phyloP scores from a whole-genome alignment of 345 rosid species.

The Moringa oleifera region DNA sequence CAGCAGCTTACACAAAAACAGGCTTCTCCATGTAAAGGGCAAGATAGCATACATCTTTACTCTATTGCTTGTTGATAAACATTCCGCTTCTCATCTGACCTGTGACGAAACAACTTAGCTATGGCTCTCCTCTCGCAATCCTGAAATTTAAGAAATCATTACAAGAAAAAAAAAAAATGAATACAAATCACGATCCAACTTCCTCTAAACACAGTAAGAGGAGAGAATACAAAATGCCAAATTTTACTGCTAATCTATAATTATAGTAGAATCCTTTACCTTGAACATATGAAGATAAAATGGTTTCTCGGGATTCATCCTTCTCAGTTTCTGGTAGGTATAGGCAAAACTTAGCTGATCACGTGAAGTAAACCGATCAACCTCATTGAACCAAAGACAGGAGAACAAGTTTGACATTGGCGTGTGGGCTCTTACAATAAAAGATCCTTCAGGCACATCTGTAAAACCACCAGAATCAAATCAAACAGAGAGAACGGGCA shows the following conservation, averaged over 20 bases:
- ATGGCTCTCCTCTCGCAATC: slow-evolving; percentile 92
- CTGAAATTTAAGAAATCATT: slow-evolving; percentile 31
- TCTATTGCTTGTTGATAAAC: slow-evolving; percentile 30
- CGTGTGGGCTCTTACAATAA: slow-evolving; percentile 90
- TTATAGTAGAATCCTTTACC: slow-evolving; percentile 31
- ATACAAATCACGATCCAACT: not conserved
- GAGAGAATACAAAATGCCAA: not conserved
- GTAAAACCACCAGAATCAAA: slow-evolving; percentile 15
- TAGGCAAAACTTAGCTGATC: slow-evolving; percentile 95
- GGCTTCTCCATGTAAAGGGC: not conserved
- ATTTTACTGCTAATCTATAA: not conserved
- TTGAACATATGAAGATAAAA: slow-evolving; percentile 94
- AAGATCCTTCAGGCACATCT: slow-evolving; percentile 99
- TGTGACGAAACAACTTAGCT: slow-evolving; percentile 81
- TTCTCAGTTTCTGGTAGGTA: slow-evolving; percentile 77
- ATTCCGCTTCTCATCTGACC: slow-evolving; percentile 64
- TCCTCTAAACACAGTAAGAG: not conserved
- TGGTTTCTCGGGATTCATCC: slow-evolving; percentile 70
- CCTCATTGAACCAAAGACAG: slow-evolving; percentile 98
- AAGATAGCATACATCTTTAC: slow-evolving; percentile 13
- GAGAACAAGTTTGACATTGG: slow-evolving; percentile 98
- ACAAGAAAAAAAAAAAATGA: not conserved
- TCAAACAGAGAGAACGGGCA: not conserved
- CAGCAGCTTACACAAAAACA: not conserved
- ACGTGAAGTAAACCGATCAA: slow-evolving; percentile 91